A percentile compares a stretch with the other conserved stretches of the same genome.
These are phyloP conservation scores for Ochetophila trinervis DNA, from an alignment of 306 rosid genomes.

Conservation along the genomic window DNA sequence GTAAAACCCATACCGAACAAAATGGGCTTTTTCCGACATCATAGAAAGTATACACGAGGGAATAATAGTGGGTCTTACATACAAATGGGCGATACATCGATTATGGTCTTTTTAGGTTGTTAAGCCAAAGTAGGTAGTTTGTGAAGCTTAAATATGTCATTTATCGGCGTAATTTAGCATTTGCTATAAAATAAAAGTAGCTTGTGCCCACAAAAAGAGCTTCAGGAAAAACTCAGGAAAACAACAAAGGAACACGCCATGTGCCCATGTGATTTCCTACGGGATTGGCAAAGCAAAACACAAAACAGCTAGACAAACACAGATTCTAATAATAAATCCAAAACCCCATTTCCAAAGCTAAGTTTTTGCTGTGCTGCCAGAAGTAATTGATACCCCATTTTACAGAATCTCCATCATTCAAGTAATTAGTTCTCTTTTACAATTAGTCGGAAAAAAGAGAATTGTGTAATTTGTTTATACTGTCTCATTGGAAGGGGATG, in stretches of 20 bases:
- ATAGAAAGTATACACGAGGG: too few relatives aligned
- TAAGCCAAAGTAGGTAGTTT: too few relatives aligned
- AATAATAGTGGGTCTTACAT: too few relatives aligned
- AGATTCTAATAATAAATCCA: slow-evolving; percentile 7
- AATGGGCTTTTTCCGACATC: too few relatives aligned
- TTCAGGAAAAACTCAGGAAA: not conserved
- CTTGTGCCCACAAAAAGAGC: not conserved
- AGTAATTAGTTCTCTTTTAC: not conserved
- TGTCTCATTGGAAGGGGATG: too few relatives aligned
- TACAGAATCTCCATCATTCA: not conserved
- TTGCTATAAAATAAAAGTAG: not conserved
- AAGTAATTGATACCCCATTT: not conserved
- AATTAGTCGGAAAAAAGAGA: not conserved
- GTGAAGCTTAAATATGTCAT: too few relatives aligned
- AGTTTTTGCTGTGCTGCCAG: not conserved
- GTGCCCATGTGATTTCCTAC: slow-evolving; percentile 39
- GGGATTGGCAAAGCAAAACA: slow-evolving; percentile 21
- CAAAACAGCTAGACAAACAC: slow-evolving; percentile 21
- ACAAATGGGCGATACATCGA: too few relatives aligned
- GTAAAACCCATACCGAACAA: too few relatives aligned
- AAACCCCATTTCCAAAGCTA: slow-evolving; percentile 19
- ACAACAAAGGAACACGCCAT: slow-evolving; percentile 34
- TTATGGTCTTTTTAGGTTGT: too few relatives aligned
- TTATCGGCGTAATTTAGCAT: not conserved
- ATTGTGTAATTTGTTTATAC: too few relatives aligned